A percentile compares a stretch with the other conserved stretches of the same genome.
phyloP scores from a whole-genome alignment of 2,329 filamentous ascomycete genomes.

The Fusarium tanahbumbuense region DNA sequence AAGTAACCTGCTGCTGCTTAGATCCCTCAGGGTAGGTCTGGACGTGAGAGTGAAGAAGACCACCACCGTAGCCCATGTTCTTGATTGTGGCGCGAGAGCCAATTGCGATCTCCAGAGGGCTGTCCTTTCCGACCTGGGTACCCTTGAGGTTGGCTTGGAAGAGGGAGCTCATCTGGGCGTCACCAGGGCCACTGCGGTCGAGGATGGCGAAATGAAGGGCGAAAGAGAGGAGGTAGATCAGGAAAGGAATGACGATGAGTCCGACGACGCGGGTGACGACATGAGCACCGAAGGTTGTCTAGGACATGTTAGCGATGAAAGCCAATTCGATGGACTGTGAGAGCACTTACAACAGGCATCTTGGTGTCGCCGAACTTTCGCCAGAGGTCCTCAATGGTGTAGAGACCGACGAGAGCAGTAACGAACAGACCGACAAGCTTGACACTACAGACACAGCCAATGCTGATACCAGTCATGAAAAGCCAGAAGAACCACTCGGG shows the following conservation, averaged over 20 bases:
- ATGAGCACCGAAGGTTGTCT: conserved; percentile 78
- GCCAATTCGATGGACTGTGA: not conserved
- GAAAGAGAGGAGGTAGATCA: conserved; percentile 97
- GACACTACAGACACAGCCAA: conserved; percentile 97
- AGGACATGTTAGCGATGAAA: conserved; percentile 17
- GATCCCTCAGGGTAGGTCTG: conserved; percentile 97
- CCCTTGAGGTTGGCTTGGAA: conserved; percentile 97
- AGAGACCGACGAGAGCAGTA: conserved; percentile 92
- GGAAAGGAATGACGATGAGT: conserved; percentile 86
- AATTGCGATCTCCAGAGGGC: conserved; percentile 88
- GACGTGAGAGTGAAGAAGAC: conserved; percentile 94
- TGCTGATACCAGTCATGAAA: conserved; percentile 91
- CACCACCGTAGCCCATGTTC: conserved; percentile 99
- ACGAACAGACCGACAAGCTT: conserved; percentile 98
- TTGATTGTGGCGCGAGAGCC: conserved; percentile 94
- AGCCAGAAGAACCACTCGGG: conserved; percentile 96
- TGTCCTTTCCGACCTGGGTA: conserved; percentile 93
- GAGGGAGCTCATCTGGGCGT: conserved; percentile 99
- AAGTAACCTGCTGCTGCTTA: conserved; percentile 94
- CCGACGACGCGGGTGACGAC: conserved; percentile 83
- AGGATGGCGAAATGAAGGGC: conserved; percentile 94
- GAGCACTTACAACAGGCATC: conserved; percentile 80
- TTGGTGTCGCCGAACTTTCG: conserved; percentile 95
- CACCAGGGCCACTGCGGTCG: conserved; percentile 92
- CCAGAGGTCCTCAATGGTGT: conserved; percentile 97